These are phyloP conservation scores for Monosporascus sp. DNA, from an alignment of 2,329 filamentous ascomycete species.

Conservation along the genomic window DNA sequence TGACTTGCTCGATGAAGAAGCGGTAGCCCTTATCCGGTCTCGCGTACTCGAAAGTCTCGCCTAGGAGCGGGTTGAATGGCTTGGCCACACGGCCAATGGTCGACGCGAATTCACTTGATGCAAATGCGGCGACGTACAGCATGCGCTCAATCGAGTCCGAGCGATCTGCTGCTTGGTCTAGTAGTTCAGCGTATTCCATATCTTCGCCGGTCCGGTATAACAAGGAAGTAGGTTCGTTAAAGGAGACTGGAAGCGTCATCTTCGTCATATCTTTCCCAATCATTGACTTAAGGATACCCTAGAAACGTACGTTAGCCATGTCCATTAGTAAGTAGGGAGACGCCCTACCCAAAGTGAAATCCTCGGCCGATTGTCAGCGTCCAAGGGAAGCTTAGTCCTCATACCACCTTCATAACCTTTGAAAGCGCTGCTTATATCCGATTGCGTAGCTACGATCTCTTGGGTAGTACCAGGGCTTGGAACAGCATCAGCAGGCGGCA, in stretches of 20 bases:
- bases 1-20: conserved; percentile 98
- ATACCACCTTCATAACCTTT: conserved; percentile 88
- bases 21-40: conserved; percentile 95
- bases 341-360: conserved; percentile 86
- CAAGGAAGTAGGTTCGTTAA: conserved; percentile 96
- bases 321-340: not conserved
- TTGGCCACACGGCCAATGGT: conserved; percentile 96
- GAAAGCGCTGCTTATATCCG: conserved; percentile 73
- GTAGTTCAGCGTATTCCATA: conserved; percentile 93
- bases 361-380: conserved; percentile 87
- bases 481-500: conserved; percentile 47
- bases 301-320: conserved; percentile 18
- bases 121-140: conserved; percentile 92
- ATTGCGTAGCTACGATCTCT: conserved; percentile 39
- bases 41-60: conserved; percentile 95
- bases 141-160: conserved; percentile 84
- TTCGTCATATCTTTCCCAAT: conserved; percentile 99
- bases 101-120: conserved; percentile 92
- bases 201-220: conserved; percentile 94
- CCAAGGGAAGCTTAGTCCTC: conserved; percentile 74
- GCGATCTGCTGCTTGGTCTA: conserved; percentile 83
- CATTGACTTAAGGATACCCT: conserved; percentile 98
- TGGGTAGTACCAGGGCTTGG: conserved; percentile 36
- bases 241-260: conserved; percentile 97
- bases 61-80: conserved; percentile 93